Evolutionary conservation across 768 basidiomycete species (phyloP), one percentile per base, ranked within the genome.

Genomic region (Coprinopsis cinerea): DNA sequence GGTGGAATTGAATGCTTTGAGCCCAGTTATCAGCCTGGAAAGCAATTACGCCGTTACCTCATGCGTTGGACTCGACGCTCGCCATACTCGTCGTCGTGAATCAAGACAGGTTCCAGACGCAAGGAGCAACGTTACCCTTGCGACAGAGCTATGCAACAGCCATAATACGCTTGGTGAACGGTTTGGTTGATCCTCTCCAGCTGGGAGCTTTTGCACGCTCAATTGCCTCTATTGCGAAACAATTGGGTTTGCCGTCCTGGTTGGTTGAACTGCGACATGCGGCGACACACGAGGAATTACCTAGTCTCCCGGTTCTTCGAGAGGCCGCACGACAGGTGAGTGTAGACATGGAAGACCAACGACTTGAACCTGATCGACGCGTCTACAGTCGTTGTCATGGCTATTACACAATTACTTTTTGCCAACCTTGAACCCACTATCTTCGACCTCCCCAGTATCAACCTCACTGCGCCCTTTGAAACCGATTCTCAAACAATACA

Each of bases 241-340:
- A 94, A 59, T 77, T 99, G 10, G 85, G 86, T 0, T 71, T 99
- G 1, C 95, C 96, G 0, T 67, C 75, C 0, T 93, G 88, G 85
- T 73, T 98, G 9, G 93, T 99, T 11, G 91, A 95, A 56, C 73
- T 98, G 10, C 77, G 96, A 34, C 96, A 98, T 69, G 90, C 92
- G 23, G 90, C 91, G 11, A 99, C 96, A 1, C 96, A 98, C 59
- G 95, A 98, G 60, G 91, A 95, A 53, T 69, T 98, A 11, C 96
- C 95, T 0, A 85, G 85, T 55, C 71, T 97, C 9, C 81, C 84
- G 47, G 65, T 93, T 3, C 73, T 96, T 15, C 77, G 86, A 47
- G 82, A 89, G 51, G 92, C 83, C 0, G 79, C 84, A 26, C 72
- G 75, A 48, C 85, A 94, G 77, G 92, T 74, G 52, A 46, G 55